Evolutionary conservation across 2,329 filamentous ascomycete genomes (phyloP).

Genomic region (Colletotrichum horii): DNA sequence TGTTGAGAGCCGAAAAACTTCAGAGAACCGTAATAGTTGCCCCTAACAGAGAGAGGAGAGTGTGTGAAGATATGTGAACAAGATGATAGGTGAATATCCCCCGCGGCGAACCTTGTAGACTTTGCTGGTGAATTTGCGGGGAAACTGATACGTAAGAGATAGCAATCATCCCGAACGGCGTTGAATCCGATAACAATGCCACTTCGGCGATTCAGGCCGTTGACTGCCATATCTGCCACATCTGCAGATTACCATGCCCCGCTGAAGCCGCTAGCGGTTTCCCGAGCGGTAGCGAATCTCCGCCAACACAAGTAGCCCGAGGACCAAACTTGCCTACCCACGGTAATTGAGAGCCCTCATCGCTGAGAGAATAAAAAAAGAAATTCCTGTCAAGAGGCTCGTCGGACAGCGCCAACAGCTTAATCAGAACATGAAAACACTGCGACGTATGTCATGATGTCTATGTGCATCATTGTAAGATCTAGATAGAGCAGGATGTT

Average conservation of each 20-base stretch:
- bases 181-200: background rate
- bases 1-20: background rate
- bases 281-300: background rate
- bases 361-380: background rate
- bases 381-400: background rate
- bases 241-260: background rate
- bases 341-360: background rate
- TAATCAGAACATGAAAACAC: background rate
- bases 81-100: background rate
- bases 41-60: background rate
- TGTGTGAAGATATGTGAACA: rapidly evolving
- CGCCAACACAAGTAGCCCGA: background rate
- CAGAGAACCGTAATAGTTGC: background rate
- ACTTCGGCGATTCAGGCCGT: background rate
- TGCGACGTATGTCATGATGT: background rate
- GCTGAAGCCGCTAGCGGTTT: background rate
- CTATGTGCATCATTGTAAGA: background rate
- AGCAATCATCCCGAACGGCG: background rate
- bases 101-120: background rate
- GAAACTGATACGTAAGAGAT: background rate
- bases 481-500: background rate
- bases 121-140: background rate
- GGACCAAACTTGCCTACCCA: background rate
- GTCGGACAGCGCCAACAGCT: background rate
- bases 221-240: background rate